Percentiles rank a stretch among this genome's conserved stretches.
Evolutionary conservation across 2,329 filamentous ascomycete genomes (phyloP).

Genomic region (Madurella fahalii): DNA sequence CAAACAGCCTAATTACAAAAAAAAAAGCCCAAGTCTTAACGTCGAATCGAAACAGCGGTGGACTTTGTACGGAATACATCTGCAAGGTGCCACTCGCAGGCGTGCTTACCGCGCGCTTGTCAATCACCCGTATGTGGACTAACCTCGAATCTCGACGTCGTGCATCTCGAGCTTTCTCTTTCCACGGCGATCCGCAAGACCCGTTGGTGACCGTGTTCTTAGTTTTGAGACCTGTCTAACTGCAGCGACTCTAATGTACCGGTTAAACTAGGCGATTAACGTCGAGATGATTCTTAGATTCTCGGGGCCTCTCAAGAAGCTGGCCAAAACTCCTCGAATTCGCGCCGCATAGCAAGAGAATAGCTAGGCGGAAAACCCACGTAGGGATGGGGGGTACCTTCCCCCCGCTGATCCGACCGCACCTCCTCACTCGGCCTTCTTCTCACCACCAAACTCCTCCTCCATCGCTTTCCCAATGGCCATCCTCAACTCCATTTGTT

Average conservation of each 20-base stretch:
- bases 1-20: background rate
- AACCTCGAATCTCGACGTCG: background rate
- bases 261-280: too few species aligned
- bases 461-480: constrained; percentile 35
- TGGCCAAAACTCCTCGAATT: too few species aligned
- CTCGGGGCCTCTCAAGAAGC: too few species aligned
- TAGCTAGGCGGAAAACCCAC: too few species aligned
- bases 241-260: background rate
- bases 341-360: too few species aligned
- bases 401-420: too few species aligned
- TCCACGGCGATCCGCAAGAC: background rate
- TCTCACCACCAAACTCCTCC: constrained; percentile 24
- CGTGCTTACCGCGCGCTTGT: background rate
- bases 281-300: too few species aligned
- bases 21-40: background rate
- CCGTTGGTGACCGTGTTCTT: background rate
- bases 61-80: too few species aligned
- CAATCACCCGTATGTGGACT: too few species aligned
- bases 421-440: background rate
- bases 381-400: too few species aligned
- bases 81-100: too few species aligned
- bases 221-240: background rate
- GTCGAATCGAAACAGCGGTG: too few species aligned
- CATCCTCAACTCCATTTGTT: constrained; percentile 43
- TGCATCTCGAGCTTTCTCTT: background rate